Base-by-base conservation (phyloP, 2,329 filamentous ascomycete species). In the Akanthomyces uredinophilus region DNA sequence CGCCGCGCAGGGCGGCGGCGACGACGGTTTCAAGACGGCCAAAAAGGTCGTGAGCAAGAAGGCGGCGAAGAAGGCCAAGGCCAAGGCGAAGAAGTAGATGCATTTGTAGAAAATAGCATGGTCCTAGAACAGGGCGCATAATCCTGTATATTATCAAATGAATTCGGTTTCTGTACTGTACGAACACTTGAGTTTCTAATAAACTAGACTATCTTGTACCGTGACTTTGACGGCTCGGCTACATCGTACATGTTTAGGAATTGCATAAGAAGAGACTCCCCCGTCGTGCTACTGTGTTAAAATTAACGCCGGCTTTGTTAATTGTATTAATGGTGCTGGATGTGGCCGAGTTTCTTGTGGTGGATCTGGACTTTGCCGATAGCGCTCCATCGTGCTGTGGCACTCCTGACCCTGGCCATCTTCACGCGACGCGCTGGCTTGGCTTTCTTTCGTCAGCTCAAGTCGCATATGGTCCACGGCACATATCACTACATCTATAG, bases 1-100 rank as follows among this genome's bases (percentile, higher is more conserved):
- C 70, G 73, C 61, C 69, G 68, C 72, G 66, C 68, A 68, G 24
- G 37, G 74, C 72, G 29, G 74, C 72, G 29, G 71, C 66, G 6
- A 65, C 11, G 65, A 63, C 27, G 61, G 46, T 16, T 65, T 68
- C 13, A 68, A 71, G 65, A 65, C 65, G 53, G 70, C 68, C 43
- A 69, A 65, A 64, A 75, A 74, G 70, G 64, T 66, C 44, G 68
- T 74, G 44, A 73, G 70, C 66, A 72, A 73, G 70, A 74, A 71
- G 68, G 64, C 65, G 20, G 63, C 69, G 2, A 71, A 72, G 67
- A 76, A 77, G 70, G 69, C 69, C 11, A 54, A 54, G 50, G 65
- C 65, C 8, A 77, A 74, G 71, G 49, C 60, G 20, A 72, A 73
- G 70, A 75, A 71, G 53, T 24, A 20, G 29, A 16, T 29, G 49